Conservation (phyloP, 2,329 filamentous ascomycete species). For the Neurospora sp. region DNA sequence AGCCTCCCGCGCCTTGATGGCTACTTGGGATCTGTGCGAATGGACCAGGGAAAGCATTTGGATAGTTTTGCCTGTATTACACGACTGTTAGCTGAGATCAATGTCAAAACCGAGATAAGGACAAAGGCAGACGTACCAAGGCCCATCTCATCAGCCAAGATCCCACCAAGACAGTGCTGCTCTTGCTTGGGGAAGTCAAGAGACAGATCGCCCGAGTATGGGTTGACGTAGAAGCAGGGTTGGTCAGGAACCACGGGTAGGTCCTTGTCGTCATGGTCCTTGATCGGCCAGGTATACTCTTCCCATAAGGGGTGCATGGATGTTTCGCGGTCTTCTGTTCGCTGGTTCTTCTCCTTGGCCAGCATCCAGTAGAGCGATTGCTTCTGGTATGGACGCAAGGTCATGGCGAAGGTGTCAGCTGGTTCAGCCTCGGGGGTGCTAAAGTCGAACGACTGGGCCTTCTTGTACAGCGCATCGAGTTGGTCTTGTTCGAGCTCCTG, state of each 20-base stretch:
- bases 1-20: conserved; percentile 27
- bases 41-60: conserved; percentile 96
- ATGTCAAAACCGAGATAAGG: background rate
- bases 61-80: conserved; percentile 65
- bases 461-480: conserved; percentile 85
- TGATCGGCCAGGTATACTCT: conserved; percentile 80
- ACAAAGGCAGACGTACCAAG: conserved; percentile 35
- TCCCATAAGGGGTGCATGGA: conserved; percentile 99
- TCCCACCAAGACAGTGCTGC: conserved; percentile 86
- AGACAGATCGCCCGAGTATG: conserved; percentile 89
- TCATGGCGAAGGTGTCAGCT: conserved; percentile 69
- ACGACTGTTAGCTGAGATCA: background rate
- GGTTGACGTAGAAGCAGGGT: conserved; percentile 83
- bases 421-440: conserved; percentile 81
- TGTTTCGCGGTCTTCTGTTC: conserved; percentile 52
- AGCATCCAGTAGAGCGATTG: conserved; percentile 97
- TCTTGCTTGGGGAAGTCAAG: conserved; percentile 88
- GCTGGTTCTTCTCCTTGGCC: conserved; percentile 76
- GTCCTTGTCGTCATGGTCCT: conserved; percentile 76
- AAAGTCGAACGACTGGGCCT: conserved; percentile 95
- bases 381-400: conserved; percentile 84
- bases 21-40: conserved; percentile 58
- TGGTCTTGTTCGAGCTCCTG: conserved; percentile 92
- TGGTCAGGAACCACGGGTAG: conserved; percentile 57
- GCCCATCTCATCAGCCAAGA: conserved; percentile 95